Conservation (phyloP, 345 rosid species). For the Bretschneidera sinensis region DNA sequence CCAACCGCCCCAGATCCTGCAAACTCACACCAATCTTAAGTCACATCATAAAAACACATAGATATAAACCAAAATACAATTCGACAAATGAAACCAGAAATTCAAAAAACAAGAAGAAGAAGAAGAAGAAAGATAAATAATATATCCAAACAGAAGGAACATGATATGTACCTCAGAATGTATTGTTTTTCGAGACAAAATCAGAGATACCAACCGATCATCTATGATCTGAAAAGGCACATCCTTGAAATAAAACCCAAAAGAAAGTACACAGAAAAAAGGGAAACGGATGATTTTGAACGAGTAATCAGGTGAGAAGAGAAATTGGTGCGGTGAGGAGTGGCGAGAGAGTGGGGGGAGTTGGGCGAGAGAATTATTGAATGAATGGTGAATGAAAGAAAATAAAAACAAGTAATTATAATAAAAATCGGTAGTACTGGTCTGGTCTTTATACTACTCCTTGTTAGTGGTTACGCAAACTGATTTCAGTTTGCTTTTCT, state of each 20-base stretch:
- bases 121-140: neutral
- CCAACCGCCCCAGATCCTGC: constrained; percentile 19
- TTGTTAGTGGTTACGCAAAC: constrained; percentile 15
- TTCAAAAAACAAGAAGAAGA: too few relatives aligned
- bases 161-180: constrained; percentile 16
- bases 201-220: constrained; percentile 24
- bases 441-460: constrained; percentile 9
- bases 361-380: constrained; percentile 16
- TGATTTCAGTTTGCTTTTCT: neutral
- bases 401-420: constrained; percentile 7
- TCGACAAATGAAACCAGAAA: constrained; percentile 1
- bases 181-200: constrained; percentile 1
- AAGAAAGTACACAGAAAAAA: too few relatives aligned
- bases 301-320: constrained; percentile 11
- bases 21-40: constrained; percentile 10
- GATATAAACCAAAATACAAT: neutral
- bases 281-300: constrained; percentile 18
- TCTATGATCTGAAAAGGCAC: constrained; percentile 27
- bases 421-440: constrained; percentile 21
- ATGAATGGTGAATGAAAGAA: neutral
- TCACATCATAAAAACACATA: neutral
- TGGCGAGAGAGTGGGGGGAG: constrained; percentile 24
- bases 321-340: constrained; percentile 13
- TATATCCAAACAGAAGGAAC: neutral
- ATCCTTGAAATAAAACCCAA: constrained; percentile 7